Percentiles rank a stretch among this genome's conserved stretches.
Conservation (phyloP, 768 basidiomycete genomes). For the Sarcodon sp. region DNA sequence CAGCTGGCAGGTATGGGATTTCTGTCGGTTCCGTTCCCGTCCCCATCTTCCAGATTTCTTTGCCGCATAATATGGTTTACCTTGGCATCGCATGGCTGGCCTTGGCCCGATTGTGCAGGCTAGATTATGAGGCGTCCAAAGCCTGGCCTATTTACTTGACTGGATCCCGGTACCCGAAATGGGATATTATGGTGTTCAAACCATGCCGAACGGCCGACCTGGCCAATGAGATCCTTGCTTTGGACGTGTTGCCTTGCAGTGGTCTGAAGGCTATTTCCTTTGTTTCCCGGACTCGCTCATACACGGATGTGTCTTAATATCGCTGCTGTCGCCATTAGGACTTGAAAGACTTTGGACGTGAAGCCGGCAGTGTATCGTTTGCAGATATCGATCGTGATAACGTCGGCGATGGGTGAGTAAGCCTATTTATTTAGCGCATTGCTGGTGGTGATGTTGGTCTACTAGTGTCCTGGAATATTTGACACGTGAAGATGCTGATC, state of each 20-base stretch:
- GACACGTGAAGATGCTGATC: conserved; percentile 81
- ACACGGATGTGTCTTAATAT: background rate
- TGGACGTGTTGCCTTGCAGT: too few species aligned
- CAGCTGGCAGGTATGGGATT: conserved; percentile 91
- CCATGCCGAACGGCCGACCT: too few species aligned
- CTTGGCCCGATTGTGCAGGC: background rate
- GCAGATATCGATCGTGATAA: conserved; percentile 88
- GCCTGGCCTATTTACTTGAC: too few species aligned
- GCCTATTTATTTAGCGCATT: background rate
- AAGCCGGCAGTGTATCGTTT: conserved; percentile 85
- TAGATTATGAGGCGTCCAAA: too few species aligned
- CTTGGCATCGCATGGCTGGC: background rate
- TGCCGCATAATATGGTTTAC: background rate
- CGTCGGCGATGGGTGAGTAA: conserved; percentile 74
- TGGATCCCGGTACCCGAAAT: too few species aligned
- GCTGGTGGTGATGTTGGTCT: background rate
- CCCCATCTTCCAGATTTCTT: background rate
- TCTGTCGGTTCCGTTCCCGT: conserved; percentile 2
- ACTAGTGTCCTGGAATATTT: conserved; percentile 83
- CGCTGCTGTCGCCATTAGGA: conserved; percentile 51
- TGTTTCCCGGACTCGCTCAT: conserved; percentile 2
- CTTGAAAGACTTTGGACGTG: conserved; percentile 94
- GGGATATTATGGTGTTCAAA: too few species aligned
- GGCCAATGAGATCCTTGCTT: too few species aligned
- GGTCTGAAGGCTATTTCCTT: background rate